These are phyloP conservation scores for Trichoderma parareesei DNA, from an alignment of 495 filamentous ascomycete species.

Conservation along the genomic window DNA sequence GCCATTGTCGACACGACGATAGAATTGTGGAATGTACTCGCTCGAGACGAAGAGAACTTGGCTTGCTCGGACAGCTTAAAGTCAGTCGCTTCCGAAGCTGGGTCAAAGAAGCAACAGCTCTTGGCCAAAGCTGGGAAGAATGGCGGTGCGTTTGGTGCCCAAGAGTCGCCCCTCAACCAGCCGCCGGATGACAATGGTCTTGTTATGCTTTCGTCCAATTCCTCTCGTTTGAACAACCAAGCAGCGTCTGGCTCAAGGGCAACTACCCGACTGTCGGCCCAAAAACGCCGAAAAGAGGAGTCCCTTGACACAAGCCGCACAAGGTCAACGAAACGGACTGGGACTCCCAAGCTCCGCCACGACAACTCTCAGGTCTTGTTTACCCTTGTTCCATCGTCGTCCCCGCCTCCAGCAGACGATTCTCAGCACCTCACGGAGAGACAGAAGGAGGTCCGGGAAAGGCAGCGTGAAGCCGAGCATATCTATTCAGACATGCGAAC, in stretches of 20 bases:
- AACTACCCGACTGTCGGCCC: background rate
- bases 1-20: constrained; percentile 32
- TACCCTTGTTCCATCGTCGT: constrained; percentile 53
- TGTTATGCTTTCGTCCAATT: constrained; percentile 16
- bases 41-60: constrained; percentile 27
- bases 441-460: constrained; percentile 61
- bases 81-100: constrained; percentile 27
- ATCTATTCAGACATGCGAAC: constrained; percentile 66
- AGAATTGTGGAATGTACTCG: constrained; percentile 37
- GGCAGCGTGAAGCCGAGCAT: constrained; percentile 56
- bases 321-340: constrained; percentile 17
- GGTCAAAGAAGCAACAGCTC: constrained; percentile 32
- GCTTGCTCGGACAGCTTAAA: constrained; percentile 38
- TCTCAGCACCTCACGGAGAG: constrained; percentile 65
- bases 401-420: constrained; percentile 35
- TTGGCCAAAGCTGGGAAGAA: constrained; percentile 29
- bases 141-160: constrained; percentile 20
- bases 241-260: background rate
- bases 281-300: constrained; percentile 2
- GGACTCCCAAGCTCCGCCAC: constrained; percentile 47
- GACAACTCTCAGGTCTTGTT: constrained; percentile 76
- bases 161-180: constrained; percentile 38
- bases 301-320: background rate
- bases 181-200: constrained; percentile 39
- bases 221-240: constrained; percentile 9